phyloP scores from a whole-genome alignment of 176 grass and related monocot species.

The Miscanthus lutarioriparius region DNA sequence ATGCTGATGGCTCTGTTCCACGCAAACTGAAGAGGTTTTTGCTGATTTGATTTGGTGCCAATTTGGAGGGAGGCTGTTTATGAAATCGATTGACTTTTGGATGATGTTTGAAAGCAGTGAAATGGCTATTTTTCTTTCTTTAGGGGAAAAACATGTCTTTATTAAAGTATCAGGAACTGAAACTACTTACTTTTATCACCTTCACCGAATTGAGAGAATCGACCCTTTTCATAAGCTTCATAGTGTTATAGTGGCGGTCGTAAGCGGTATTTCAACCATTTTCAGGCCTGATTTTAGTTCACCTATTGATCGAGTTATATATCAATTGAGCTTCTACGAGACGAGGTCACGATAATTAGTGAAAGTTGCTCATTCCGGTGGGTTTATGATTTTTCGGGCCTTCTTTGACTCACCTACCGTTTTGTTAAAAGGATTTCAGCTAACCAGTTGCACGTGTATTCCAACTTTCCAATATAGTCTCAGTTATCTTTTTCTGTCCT shows the following conservation, averaged over 20 bases:
- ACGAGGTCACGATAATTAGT: neutral
- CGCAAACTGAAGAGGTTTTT: neutral
- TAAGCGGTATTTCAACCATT: neutral
- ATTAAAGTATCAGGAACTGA: neutral
- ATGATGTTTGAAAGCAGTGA: neutral
- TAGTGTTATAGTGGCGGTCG: neutral
- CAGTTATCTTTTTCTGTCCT: neutral
- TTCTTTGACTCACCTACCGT: neutral
- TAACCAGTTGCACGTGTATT: slow-evolving; percentile 19
- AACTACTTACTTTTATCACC: neutral
- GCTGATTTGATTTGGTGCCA: neutral
- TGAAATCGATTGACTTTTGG: neutral
- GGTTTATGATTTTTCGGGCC: neutral
- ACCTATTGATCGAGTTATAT: neutral
- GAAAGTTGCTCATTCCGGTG: neutral
- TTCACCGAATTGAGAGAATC: neutral
- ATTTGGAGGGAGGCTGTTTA: neutral
- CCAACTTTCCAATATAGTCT: neutral
- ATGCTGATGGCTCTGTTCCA: neutral
- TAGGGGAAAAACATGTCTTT: neutral
- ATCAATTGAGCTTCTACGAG: neutral
- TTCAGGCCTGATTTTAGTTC: neutral
- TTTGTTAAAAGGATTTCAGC: neutral
- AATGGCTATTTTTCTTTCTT: neutral
- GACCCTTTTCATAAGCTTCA: neutral